Conservation (phyloP, 2,329 filamentous ascomycete species). For the Diaporthe vexans region DNA sequence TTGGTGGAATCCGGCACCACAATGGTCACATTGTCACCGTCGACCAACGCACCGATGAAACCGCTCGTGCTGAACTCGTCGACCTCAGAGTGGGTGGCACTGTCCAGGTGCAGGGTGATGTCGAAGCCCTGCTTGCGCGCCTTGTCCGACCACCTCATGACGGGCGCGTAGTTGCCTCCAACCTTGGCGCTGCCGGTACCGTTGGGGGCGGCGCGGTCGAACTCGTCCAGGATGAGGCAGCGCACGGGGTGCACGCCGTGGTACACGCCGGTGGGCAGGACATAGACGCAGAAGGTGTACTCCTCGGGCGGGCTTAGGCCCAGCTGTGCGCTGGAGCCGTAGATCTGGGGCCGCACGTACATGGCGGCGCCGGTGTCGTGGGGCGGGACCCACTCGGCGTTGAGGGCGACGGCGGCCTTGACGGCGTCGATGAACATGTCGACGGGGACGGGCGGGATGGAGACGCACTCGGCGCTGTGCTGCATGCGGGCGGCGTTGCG, state of each 20-base stretch:
- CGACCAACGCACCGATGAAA: conserved; percentile 83
- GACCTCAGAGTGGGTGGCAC: conserved; percentile 83
- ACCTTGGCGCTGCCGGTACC: conserved; percentile 94
- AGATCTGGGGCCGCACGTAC: conserved; percentile 92
- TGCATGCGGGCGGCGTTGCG: conserved; percentile 89
- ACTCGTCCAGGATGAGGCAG: conserved; percentile 89
- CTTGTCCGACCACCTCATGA: conserved; percentile 87
- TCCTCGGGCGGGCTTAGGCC: conserved; percentile 90
- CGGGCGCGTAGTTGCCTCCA: conserved; percentile 95
- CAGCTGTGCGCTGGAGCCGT: conserved; percentile 88
- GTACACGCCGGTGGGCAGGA: conserved; percentile 93
- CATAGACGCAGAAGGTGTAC: conserved; percentile 92
- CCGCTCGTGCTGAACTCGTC: conserved; percentile 97
- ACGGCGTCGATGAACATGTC: conserved; percentile 83
- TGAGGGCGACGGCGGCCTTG: conserved; percentile 85
- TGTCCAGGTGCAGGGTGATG: conserved; percentile 96
- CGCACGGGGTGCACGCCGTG: conserved; percentile 91
- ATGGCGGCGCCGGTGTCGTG: conserved; percentile 90
- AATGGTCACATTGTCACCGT: conserved; percentile 73
- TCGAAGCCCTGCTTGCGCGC: conserved; percentile 85
- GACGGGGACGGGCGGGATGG: conserved; percentile 84
- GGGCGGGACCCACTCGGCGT: conserved; percentile 92
- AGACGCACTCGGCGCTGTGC: conserved; percentile 86
- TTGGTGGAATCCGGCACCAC: conserved; percentile 90
- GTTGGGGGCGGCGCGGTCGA: conserved; percentile 92